Evolutionary conservation across 2,329 filamentous ascomycete species (phyloP).

Genomic region (Diaporthe sp.): DNA sequence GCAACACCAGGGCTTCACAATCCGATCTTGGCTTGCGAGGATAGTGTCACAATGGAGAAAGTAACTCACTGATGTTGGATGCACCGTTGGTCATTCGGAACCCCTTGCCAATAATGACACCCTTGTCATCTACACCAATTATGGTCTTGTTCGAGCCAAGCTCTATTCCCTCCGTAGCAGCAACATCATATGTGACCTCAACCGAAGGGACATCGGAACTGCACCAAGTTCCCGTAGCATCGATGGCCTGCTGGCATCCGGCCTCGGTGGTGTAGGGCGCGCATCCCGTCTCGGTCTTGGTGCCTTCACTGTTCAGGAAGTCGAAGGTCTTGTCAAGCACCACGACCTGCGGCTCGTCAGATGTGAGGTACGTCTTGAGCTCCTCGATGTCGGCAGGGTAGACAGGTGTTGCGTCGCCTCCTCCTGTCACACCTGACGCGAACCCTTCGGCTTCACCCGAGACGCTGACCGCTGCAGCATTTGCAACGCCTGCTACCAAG

Average conservation of each 20-base stretch:
- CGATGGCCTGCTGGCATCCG: constrained; percentile 70
- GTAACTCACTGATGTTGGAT: constrained; percentile 62
- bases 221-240: constrained; percentile 69
- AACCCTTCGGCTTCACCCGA: constrained; percentile 58
- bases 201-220: constrained; percentile 56
- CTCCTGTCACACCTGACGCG: constrained; percentile 70
- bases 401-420: constrained; percentile 67
- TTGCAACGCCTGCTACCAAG: constrained; percentile 44
- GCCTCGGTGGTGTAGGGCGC: constrained; percentile 68
- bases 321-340: constrained; percentile 69
- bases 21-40: background rate
- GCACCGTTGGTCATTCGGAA: constrained; percentile 61
- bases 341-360: constrained; percentile 68
- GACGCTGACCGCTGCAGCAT: constrained; percentile 48
- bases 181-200: constrained; percentile 64
- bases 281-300: constrained; percentile 66
- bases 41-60: background rate
- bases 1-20: background rate
- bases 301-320: constrained; percentile 69
- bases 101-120: constrained; percentile 71
- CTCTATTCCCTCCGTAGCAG: constrained; percentile 63
- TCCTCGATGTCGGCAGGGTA: constrained; percentile 68
- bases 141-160: constrained; percentile 71
- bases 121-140: constrained; percentile 65
- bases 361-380: constrained; percentile 71